Percentiles rank a stretch among this genome's conserved stretches.
Conservation (phyloP, 2,329 filamentous ascomycete species). For the Elsinoe australis region DNA sequence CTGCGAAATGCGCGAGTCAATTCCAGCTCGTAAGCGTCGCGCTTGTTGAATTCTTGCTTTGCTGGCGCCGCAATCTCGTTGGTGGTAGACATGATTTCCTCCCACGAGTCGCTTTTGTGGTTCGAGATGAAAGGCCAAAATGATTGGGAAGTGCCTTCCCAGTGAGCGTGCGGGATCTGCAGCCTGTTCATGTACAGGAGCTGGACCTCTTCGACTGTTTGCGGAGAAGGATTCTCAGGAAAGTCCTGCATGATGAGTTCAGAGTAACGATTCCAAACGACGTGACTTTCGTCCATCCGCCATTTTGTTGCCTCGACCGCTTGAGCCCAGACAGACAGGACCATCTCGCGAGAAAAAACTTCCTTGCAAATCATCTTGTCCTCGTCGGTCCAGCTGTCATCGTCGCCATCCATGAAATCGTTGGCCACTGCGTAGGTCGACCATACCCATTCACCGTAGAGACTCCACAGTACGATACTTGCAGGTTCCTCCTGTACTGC, state of each 20-base stretch:
- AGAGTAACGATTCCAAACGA: conserved; percentile 72
- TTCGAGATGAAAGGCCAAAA: conserved; percentile 69
- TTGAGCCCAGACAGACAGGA: conserved; percentile 62
- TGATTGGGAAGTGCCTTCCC: conserved; percentile 65
- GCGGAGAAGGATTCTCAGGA: conserved; percentile 48
- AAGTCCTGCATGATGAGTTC: conserved; percentile 64
- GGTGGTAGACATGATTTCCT: conserved; percentile 62
- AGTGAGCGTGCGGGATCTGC: conserved; percentile 62
- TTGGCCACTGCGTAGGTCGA: conserved; percentile 60
- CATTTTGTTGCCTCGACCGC: conserved; percentile 65
- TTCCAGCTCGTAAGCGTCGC: conserved; percentile 61
- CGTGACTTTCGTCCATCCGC: conserved; percentile 67
- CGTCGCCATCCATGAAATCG: conserved; percentile 43
- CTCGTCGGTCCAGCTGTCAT: conserved; percentile 50
- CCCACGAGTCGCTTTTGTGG: conserved; percentile 58
- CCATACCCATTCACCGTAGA: conserved; percentile 72
- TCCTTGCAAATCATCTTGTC: conserved; percentile 63
- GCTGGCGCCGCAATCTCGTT: conserved; percentile 56
- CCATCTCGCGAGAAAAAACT: conserved; percentile 60
- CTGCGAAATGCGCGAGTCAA: conserved; percentile 52
- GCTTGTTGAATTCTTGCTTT: conserved; percentile 55
- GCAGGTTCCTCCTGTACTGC: conserved; percentile 64
- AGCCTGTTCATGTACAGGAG: conserved; percentile 64
- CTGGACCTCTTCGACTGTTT: conserved; percentile 55
- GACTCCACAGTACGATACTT: conserved; percentile 66